Conservation (phyloP, 2,329 filamentous ascomycete genomes). For the Sporothrix pallida region DNA sequence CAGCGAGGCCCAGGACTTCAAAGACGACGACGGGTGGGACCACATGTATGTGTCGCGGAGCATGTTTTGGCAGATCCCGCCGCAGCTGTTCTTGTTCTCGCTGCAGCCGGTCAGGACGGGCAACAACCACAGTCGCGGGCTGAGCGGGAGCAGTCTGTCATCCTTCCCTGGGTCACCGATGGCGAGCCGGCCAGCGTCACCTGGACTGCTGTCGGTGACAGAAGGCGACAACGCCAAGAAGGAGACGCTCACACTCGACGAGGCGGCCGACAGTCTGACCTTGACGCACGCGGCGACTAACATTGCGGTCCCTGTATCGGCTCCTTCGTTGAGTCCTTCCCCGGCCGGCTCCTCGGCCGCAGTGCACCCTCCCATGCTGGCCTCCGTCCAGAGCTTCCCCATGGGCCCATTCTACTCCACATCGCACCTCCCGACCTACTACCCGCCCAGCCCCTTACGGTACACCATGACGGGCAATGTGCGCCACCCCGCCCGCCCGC, state of each 20-base stretch:
- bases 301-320: conserved; percentile 8
- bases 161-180: conserved; percentile 58
- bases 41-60: conserved; percentile 81
- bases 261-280: conserved; percentile 26
- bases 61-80: conserved; percentile 91
- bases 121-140: background rate
- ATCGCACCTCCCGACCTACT: conserved; percentile 89
- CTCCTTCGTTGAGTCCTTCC: background rate
- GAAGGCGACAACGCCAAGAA: background rate
- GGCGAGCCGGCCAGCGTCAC: conserved; percentile 61
- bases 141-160: conserved; percentile 18
- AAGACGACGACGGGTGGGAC: conserved; percentile 68
- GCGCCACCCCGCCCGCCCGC: conserved; percentile 84
- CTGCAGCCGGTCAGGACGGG: conserved; percentile 62
- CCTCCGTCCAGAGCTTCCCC: conserved; percentile 49
- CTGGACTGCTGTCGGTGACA: conserved; percentile 42
- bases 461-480: conserved; percentile 79
- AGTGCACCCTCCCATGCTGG: conserved; percentile 45
- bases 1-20: background rate
- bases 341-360: background rate
- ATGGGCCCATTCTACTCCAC: conserved; percentile 77
- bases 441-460: conserved; percentile 80
- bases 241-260: background rate
- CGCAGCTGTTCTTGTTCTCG: conserved; percentile 85
- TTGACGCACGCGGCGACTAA: conserved; percentile 32